phyloP scores from a whole-genome alignment of 202 grass and related monocot species.

The Schoenoplectus triqueter region DNA sequence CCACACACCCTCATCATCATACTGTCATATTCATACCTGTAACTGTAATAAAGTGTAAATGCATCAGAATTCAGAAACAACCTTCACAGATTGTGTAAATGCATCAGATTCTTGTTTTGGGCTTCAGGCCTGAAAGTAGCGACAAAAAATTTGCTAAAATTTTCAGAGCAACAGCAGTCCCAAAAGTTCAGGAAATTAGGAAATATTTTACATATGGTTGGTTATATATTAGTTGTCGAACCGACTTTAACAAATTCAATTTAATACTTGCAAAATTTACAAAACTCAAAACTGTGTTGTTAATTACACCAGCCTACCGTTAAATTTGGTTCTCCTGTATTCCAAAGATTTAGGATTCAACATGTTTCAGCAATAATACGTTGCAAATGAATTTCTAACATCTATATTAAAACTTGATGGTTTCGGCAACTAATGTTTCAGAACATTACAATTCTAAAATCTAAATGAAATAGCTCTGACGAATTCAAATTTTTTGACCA shows the following conservation, averaged over 20 bases:
- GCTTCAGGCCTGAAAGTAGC: background rate
- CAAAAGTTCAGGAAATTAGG: too few species aligned
- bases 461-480: background rate
- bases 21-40: too few species aligned
- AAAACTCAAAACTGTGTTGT: too few species aligned
- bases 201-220: too few species aligned
- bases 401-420: background rate
- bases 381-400: background rate
- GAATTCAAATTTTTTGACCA: background rate
- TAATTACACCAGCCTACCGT: background rate
- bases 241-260: too few species aligned
- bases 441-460: background rate
- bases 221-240: too few species aligned
- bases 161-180: too few species aligned
- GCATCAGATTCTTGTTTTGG: background rate
- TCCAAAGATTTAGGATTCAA: background rate
- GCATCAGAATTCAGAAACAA: slow-evolving; percentile 1
- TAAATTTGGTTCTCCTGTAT: background rate
- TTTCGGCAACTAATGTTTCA: too few species aligned
- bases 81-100: background rate
- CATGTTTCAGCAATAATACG: background rate
- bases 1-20: background rate
- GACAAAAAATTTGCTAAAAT: background rate
- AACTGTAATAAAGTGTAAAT: background rate
- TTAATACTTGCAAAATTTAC: too few species aligned